Base-by-base conservation (phyloP, 1,139 yeast species). In the Blastobotrys niveus region DNA sequence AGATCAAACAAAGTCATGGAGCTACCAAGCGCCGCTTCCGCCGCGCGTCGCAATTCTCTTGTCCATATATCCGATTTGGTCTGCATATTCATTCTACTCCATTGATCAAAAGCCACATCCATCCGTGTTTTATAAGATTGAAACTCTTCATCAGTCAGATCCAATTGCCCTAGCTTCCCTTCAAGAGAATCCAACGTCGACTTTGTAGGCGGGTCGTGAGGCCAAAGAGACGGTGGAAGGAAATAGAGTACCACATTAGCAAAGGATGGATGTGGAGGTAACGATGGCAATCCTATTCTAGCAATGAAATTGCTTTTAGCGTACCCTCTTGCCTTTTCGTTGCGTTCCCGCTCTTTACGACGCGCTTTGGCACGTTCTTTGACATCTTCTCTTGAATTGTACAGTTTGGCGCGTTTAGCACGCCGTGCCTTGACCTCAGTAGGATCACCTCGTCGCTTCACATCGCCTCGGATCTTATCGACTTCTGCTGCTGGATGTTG, bases 381-480 rank as follows among this genome's bases (percentile, higher is more conserved):
- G 18, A 74, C 77, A 26, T 73, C 73, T 30, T 67, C 69, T 30
- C 76, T 60, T 2, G 74, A 55, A 48, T 72, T 71, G 53, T 74
- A 74, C 40, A 63, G 61, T 46, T 60, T 63, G 0, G 76, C 69
- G 15, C 72, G 59, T 37, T 59, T 49, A 10, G 66, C 59, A 24
- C 76, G 56, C 17, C 78, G 60, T 2, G 65, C 64, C 41, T 57
- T 65, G 20, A 72, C 64, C 34, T 62, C 70, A 9, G 60, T 70
- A 0, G 66, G 61, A 48, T 74, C 72, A 5, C 79, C 78, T 5
- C 78, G 59, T 37, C 79, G 61, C 39, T 72, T 72, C 18, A 74
- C 79, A 45, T 71, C 67, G 0, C 70, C 64, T 8, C 79, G 58
- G 38, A 74, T 55, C 37, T 56, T 56, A 12, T 67, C 71, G 15